Base-by-base conservation (phyloP, 441 rosid genomes). In the Gossypium lobatum region DNA sequence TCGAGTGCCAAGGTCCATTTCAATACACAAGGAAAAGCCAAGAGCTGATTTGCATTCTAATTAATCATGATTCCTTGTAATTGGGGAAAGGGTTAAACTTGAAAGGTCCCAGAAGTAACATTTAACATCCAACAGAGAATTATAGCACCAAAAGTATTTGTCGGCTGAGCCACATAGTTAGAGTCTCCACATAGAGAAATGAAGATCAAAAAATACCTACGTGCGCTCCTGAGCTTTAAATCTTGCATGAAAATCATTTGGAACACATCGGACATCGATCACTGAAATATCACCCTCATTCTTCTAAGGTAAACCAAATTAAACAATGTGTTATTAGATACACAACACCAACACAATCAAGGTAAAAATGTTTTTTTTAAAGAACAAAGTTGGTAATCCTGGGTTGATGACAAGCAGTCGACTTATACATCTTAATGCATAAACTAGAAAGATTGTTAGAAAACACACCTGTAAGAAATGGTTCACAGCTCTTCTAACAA, bases 401-500 rank as follows among this genome's bases (percentile, higher is more conserved):
- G 53, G 69, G 4, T 42, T 34, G 23, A 9, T 34, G 23, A 64
- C 16, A 39, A 64, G 28, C 5, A 64, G 57, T 58, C 71, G n/a
- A 72, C 53, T 10, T 46, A 58, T 6, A 21, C 14, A 28, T 60
- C 21, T 58, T 59, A 34, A 25, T 34, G 18, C 39, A 10, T 17
- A 76, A 75, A 53, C 72, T 62, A 57, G 34, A 13, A 66, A 55
- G 50, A 57, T 31, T 4, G 31, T 28, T 10, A 67, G 76, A 75
- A 77, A 70, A 14, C 77, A 63, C 21, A 95, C 99, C 99, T 91
- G 92, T 80, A 93, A 82, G 83, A 95, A 95, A 84, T 93, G 99
- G 82, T 95, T 95, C 72, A 91, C 93, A 21, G 99, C 99, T 84
- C 75, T 90, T 81, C 79, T 91, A 78, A 95, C 98, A 68, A 93